Evolutionary conservation across 2,329 filamentous ascomycete genomes (phyloP).

Genomic region (Alternaria sp.): DNA sequence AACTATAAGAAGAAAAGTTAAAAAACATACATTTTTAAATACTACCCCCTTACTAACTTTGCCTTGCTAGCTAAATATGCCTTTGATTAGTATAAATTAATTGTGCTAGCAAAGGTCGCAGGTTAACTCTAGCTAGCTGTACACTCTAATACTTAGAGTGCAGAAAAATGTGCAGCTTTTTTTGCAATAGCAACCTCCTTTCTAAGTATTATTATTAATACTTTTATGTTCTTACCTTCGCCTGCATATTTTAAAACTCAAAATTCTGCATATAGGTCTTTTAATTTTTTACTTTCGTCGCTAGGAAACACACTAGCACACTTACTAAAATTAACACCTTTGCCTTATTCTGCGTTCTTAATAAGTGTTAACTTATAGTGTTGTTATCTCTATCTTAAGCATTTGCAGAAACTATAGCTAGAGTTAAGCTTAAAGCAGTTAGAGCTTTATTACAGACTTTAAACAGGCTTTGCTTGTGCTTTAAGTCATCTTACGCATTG

Average conservation of each 20-base stretch:
- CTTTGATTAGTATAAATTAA: constrained; percentile 20
- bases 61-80: constrained; percentile 18
- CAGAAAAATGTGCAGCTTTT: constrained; percentile 4
- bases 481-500: constrained; percentile 2
- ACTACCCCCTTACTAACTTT: constrained; percentile 7
- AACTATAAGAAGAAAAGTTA: constrained; percentile 13
- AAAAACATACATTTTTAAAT: constrained; percentile 11
- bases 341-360: neutral
- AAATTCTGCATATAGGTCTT: constrained; percentile 5
- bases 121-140: constrained; percentile 1
- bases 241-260: neutral
- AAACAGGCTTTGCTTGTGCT: constrained; percentile 14
- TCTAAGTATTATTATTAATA: neutral
- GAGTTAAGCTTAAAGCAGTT: neutral
- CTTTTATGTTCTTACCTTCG: neutral
- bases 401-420: neutral
- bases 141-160: constrained; percentile 8
- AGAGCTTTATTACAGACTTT: constrained; percentile 10
- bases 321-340: neutral
- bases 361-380: neutral
- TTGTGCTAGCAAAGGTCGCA: constrained; percentile 12
- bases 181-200: neutral
- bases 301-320: constrained; percentile 1
- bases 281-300: constrained; percentile 11
- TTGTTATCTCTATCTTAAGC: neutral